A percentile compares a stretch with the other conserved stretches of the same genome.
Conservation (phyloP, 129 eudicot genomes). For the Lactuca saligna region DNA sequence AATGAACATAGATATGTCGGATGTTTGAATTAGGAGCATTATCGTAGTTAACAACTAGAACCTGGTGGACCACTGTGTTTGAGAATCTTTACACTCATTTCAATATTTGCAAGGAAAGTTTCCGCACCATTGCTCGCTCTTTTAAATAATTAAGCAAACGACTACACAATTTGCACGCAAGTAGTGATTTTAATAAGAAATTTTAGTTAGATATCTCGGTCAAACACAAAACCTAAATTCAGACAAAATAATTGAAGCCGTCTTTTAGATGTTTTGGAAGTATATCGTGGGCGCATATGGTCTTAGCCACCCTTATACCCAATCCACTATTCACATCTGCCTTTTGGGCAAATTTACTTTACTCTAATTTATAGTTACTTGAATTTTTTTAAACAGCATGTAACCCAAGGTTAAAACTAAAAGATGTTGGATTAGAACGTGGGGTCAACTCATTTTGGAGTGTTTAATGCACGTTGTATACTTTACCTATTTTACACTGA, state of each 20-base stretch:
- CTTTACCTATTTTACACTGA: no score
- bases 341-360: neutral
- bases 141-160: slow-evolving; percentile 14
- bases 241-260: slow-evolving; percentile 23
- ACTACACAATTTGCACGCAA: slow-evolving; percentile 23
- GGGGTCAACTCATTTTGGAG: no score
- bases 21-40: slow-evolving; percentile 32
- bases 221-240: slow-evolving; percentile 12
- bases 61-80: slow-evolving; percentile 37
- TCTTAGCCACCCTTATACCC: neutral
- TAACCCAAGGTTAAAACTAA: no score
- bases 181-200: slow-evolving; percentile 16
- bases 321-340: neutral
- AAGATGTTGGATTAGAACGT: no score
- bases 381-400: no score
- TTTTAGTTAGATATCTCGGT: slow-evolving; percentile 19
- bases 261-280: slow-evolving; percentile 19
- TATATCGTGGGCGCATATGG: neutral
- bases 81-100: neutral
- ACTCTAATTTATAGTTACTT: no score
- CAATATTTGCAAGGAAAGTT: slow-evolving; percentile 5
- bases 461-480: no score
- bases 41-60: slow-evolving; percentile 29
- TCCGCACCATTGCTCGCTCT: slow-evolving; percentile 5
- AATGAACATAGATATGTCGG: slow-evolving; percentile 25